A percentile compares a stretch with the other conserved stretches of the same genome.
These are phyloP conservation scores for Lactarius evosmus DNA, from an alignment of 768 basidiomycete species.

Conservation along the genomic window DNA sequence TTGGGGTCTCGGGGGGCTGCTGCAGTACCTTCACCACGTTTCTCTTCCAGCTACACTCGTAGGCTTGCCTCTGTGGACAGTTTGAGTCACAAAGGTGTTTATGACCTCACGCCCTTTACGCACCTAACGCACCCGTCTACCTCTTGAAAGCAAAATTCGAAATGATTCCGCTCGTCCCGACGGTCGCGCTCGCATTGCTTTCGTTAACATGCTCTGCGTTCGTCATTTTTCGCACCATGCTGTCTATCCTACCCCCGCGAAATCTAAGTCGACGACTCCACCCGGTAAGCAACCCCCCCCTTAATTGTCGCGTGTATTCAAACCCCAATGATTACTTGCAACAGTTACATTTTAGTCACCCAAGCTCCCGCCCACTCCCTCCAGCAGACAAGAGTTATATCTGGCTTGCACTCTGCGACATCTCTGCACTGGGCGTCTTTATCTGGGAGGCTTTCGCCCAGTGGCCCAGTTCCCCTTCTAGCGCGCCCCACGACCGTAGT, in stretches of 20 bases:
- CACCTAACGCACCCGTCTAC: conserved; percentile 30
- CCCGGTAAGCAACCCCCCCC: conserved; percentile 48
- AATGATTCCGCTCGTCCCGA: conserved; percentile 68
- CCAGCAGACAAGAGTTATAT: conserved; percentile 67
- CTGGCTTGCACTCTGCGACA: conserved; percentile 68
- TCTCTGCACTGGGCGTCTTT: conserved; percentile 59
- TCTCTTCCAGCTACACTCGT: background rate
- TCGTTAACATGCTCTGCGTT: conserved; percentile 74
- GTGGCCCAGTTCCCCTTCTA: conserved; percentile 45
- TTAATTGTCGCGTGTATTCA: conserved; percentile 29
- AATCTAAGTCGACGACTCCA: conserved; percentile 71
- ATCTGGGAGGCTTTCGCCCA: conserved; percentile 63
- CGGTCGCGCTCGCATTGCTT: conserved; percentile 63
- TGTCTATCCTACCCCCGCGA: conserved; percentile 71
- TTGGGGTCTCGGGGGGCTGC: background rate
- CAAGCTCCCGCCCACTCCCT: conserved; percentile 63
- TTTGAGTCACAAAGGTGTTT: conserved; percentile 36
- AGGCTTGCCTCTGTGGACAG: background rate
- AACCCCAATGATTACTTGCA: conserved; percentile 13
- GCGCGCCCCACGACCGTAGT: background rate
- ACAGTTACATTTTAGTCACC: conserved; percentile 74
- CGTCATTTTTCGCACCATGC: conserved; percentile 69
- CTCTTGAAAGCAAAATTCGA: conserved; percentile 29
- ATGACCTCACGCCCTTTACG: conserved; percentile 33
- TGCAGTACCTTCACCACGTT: background rate